Conservation (phyloP, 306 rosid genomes). For the Medicago lupulina region DNA sequence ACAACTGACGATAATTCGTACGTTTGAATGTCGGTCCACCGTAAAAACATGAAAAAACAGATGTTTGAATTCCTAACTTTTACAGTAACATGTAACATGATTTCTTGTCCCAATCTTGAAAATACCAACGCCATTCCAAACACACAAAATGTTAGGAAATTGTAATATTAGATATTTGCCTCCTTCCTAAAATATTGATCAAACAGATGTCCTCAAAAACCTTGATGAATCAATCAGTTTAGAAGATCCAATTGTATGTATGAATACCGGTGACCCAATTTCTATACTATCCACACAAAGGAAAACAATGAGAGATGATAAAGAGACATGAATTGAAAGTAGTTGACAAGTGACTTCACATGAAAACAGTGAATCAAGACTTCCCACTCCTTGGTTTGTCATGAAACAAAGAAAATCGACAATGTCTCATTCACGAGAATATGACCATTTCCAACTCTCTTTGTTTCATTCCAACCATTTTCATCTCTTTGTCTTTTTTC, state of each 20-base stretch:
- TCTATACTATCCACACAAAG: background rate
- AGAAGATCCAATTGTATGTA: background rate
- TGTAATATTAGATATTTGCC: too few relatives aligned
- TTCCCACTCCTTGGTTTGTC: constrained; percentile 38
- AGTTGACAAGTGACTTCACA: constrained; percentile 64
- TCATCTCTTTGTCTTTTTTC: constrained; percentile 75
- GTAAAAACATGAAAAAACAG: too few relatives aligned
- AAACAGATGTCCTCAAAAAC: background rate
- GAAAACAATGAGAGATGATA: constrained; percentile 8
- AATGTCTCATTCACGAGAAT: constrained; percentile 70
- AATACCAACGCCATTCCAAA: too few relatives aligned
- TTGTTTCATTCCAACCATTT: constrained; percentile 67
- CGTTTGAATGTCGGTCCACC: too few relatives aligned
- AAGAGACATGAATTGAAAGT: constrained; percentile 29
- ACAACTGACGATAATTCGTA: too few relatives aligned
- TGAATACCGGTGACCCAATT: background rate
- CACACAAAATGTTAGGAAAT: too few relatives aligned
- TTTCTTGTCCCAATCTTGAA: too few relatives aligned
- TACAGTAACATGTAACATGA: too few relatives aligned
- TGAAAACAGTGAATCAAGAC: constrained; percentile 44
- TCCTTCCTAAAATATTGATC: background rate
- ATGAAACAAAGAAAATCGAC: constrained; percentile 53
- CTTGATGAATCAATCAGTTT: background rate
- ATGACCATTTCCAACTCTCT: constrained; percentile 72
- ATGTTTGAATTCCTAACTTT: too few relatives aligned